Conservation (phyloP, 2,329 filamentous ascomycete species). For the Cercospora zeae-maydis region DNA sequence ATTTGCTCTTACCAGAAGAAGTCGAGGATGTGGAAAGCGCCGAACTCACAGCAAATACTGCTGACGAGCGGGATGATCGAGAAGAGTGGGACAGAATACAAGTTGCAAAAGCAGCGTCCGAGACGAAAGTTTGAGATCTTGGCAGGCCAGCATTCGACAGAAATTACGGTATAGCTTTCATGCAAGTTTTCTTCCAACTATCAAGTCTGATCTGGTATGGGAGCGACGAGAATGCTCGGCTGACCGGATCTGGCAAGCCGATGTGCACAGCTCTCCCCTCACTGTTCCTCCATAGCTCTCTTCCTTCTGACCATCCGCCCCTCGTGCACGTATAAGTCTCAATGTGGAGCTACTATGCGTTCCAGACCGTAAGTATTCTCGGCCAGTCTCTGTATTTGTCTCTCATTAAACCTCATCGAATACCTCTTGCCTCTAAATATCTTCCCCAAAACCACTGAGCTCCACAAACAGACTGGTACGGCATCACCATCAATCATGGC, state of each 20-base stretch:
- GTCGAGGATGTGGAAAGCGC: slow-evolving; percentile 59
- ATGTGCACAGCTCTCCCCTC: not conserved
- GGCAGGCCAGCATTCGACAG: not conserved
- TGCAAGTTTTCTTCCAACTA: not conserved
- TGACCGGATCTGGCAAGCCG: slow-evolving; percentile 13
- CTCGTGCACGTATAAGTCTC: not conserved
- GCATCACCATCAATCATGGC: slow-evolving; percentile 18
- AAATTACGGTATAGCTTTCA: not conserved
- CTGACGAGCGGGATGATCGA: slow-evolving; percentile 38
- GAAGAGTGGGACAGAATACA: slow-evolving; percentile 42
- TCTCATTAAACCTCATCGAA: not conserved
- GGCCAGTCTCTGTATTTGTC: not conserved
- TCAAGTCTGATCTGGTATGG: not conserved
- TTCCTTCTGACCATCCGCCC: slow-evolving; percentile 12
- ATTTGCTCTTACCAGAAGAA: slow-evolving; percentile 69
- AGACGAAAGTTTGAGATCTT: not conserved
- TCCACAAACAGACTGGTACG: not conserved
- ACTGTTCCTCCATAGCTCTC: slow-evolving; percentile 8
- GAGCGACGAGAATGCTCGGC: slow-evolving; percentile 1
- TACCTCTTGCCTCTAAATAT: too few species aligned
- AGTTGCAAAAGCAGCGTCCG: not conserved
- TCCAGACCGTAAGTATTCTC: not conserved
- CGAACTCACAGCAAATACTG: slow-evolving; percentile 43
- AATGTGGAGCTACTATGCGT: not conserved
- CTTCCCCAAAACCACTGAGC: not conserved